These are phyloP conservation scores for Citrullus mucosospermus DNA, from an alignment of 306 rosid genomes.

Conservation along the genomic window DNA sequence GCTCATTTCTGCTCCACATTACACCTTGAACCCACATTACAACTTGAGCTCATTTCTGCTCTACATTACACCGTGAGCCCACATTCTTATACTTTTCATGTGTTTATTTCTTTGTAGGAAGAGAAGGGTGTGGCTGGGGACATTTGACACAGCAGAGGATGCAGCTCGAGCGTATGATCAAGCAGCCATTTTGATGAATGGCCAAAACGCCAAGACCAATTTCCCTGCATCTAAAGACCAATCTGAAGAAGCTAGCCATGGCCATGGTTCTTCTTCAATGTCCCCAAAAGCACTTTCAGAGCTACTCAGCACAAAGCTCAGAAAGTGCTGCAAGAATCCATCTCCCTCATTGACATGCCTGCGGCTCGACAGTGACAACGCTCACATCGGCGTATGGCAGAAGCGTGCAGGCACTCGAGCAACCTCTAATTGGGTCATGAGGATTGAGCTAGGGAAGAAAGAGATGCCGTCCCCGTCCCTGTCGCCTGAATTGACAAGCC, in stretches of 20 bases:
- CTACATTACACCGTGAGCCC: background rate
- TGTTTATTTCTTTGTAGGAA: conserved; percentile 30
- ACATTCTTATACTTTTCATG: background rate
- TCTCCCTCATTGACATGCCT: conserved; percentile 93
- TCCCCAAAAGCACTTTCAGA: conserved; percentile 65
- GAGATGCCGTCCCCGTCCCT: conserved; percentile 8
- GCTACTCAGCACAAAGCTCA: conserved; percentile 72
- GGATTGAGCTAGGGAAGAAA: conserved; percentile 70
- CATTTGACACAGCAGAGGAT: conserved; percentile 96
- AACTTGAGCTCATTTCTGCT: no score
- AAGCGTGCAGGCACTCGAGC: conserved; percentile 71
- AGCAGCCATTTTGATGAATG: conserved; percentile 89
- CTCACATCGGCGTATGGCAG: conserved; percentile 98
- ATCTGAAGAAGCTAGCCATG: background rate
- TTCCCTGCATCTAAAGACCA: conserved; percentile 34
- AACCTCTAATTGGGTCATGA: conserved; percentile 83
- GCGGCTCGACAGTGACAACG: conserved; percentile 78
- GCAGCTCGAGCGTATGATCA: conserved; percentile 98
- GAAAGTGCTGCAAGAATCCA: conserved; percentile 71
- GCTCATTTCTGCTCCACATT: background rate
- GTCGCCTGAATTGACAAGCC: background rate
- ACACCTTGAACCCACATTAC: background rate
- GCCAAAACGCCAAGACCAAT: conserved; percentile 91
- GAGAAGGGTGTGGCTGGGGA: conserved; percentile 97
- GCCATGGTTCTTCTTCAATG: conserved; percentile 5